Conservation (phyloP, 108 stramenopile species). For the Cyclotella cryptica region DNA sequence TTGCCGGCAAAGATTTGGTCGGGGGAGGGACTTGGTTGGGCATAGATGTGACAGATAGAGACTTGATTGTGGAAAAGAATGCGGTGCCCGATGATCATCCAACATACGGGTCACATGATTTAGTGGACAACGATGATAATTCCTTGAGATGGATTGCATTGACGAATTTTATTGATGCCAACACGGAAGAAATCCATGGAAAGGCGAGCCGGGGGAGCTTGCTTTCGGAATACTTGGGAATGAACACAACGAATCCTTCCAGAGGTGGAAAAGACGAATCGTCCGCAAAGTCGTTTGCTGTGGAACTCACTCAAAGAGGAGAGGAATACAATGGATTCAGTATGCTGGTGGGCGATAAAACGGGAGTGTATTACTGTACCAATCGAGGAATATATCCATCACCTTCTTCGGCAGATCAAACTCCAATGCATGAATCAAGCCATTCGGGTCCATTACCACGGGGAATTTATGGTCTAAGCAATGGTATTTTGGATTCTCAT, state of each 20-base stretch:
- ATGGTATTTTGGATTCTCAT: slow-evolving; percentile 25
- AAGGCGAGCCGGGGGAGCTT: slow-evolving; percentile 24
- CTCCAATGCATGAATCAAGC: background rate
- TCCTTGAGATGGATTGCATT: slow-evolving; percentile 30
- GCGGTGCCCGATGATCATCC: background rate
- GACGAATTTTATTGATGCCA: slow-evolving; percentile 12
- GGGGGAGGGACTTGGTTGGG: slow-evolving; percentile 32
- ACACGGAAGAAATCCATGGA: slow-evolving; percentile 14
- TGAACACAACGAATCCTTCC: background rate
- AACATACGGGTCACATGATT: background rate
- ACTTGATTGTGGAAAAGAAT: background rate
- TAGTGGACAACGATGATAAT: background rate
- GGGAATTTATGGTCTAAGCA: slow-evolving; percentile 34
- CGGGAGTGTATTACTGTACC: slow-evolving; percentile 21
- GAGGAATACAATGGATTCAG: slow-evolving; percentile 38
- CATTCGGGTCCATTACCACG: slow-evolving; percentile 2
- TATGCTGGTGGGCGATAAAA: slow-evolving; percentile 22
- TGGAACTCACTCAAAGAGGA: slow-evolving; percentile 6
- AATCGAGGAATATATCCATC: slow-evolving; percentile 13
- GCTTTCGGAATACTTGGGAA: slow-evolving; percentile 20
- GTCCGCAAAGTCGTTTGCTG: slow-evolving; percentile 15
- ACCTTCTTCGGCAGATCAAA: background rate
- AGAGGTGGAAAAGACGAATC: background rate
- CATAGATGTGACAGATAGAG: slow-evolving; percentile 3
- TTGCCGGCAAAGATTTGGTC: slow-evolving; percentile 30